Conservation (phyloP, 2,329 filamentous ascomycete species). For the Fusarium sp. region DNA sequence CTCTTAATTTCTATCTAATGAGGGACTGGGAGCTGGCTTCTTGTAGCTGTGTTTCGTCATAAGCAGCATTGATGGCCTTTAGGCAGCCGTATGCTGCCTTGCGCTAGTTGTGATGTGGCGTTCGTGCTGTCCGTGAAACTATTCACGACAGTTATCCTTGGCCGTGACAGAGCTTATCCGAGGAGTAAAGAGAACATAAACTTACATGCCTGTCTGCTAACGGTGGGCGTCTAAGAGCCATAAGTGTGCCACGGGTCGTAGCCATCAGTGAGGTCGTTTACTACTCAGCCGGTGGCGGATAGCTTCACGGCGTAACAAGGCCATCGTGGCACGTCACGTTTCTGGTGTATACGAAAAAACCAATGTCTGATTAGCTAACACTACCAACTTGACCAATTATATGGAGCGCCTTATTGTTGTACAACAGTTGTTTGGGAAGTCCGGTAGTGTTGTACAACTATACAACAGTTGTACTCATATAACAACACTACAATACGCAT, state of each 20-base stretch:
- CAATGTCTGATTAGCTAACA: neutral
- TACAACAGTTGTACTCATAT: neutral
- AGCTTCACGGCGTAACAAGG: neutral
- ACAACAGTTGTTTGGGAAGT: neutral
- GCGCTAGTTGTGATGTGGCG: neutral
- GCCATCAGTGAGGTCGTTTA: neutral
- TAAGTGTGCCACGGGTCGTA: neutral
- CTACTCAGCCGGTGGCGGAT: neutral
- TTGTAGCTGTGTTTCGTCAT: neutral
- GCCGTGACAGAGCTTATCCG: neutral
- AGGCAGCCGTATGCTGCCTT: neutral
- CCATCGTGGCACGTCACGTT: neutral
- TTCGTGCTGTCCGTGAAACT: neutral
- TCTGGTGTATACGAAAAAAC: neutral
- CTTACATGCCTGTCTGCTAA: neutral
- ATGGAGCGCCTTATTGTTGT: neutral
- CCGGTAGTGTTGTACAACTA: neutral
- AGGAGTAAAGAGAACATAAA: neutral
- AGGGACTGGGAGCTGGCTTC: no score
- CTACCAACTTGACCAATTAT: neutral
- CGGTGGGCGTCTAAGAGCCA: neutral
- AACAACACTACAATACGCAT: neutral
- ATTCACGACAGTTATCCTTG: neutral
- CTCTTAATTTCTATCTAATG: no score
- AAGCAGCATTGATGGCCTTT: neutral